Evolutionary conservation across 805 yeast genomes (phyloP), one percentile per base, ranked within the genome.

Genomic region (Candida maesae): DNA sequence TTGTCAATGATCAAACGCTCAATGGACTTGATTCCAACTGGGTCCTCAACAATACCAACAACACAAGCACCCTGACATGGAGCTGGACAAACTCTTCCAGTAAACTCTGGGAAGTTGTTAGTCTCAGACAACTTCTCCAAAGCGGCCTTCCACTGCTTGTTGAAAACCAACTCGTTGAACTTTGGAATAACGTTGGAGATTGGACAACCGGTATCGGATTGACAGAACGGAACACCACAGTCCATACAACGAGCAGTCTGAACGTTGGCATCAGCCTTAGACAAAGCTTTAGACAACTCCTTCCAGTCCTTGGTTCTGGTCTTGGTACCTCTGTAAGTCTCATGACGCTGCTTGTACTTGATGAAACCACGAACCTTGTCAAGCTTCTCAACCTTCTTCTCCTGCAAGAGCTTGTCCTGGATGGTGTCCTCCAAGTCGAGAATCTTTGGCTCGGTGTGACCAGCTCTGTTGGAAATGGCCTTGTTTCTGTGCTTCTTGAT

Each of bases 221-320:
- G 95, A 74, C 99, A 91, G 79, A 91, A 91, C 44, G 99, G 99
- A 55, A 93, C 95, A 73, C 99, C 99, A 74, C 99, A 91, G 68
- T 91, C 98, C 95, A 93, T 91, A 76, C 99, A 91, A 66, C 99
- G 80, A 13, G 98, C 96, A 44, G 98, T 86, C 71, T 91, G 97
- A 62, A 75, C 78, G 62, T 81, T 78, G 58, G 91, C 81, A 52
- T 93, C 98, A 38, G 84, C 89, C 66, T 86, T 84, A 42, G 88
- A 71, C 54, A 91, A 72, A 41, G 96, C 78, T 12, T 78, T 67
- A 11, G 95, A 80, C 63, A 91, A 74, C 67, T 91, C 98, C 50
- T 83, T 78, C 98, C 98, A 93, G 66, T 93, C 97, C 56, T 75
- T 74, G 41, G 88, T 73, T 66, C 99, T 80, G 20, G 77, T 65